Evolutionary conservation across 2,329 filamentous ascomycete genomes (phyloP), one percentile per base, ranked within the genome.

Genomic region (Acrocalymma vagum): DNA sequence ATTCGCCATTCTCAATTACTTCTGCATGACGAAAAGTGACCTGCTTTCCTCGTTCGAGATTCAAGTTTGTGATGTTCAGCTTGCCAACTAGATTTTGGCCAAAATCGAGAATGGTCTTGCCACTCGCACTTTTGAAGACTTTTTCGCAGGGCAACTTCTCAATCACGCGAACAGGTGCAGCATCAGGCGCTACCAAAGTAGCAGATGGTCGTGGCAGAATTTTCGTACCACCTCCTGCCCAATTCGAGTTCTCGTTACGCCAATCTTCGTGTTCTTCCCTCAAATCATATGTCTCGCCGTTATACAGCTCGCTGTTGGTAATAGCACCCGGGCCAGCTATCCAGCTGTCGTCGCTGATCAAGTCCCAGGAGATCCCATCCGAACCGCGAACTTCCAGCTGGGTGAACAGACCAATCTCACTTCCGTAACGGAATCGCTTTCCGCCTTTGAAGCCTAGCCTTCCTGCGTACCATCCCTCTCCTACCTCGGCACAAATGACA

Each of bases 41-140:
- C 69, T 31, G 71, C 63, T 41, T 75, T 39, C 41, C 74, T 3
- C 57, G 53, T 0, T 67, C 62, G 0, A 69, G 74, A 25, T 50
- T 50, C 2, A 76, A 55, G 1, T 28, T n/a, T n/a, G n/a, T 67
- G 9, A 82, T 50, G 0, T 64, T 62, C 1, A 82, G 39, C 49
- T 71, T 71, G 2, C 81, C 81, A 1, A 82, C 80, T 0, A 83
- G 63, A 48, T 84, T 83, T 52, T 84, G 80, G 2, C 80, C 80
- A 55, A 83, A 83, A 47, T 84, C 79, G 20, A 83, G 43, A 1
- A 82, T 62, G 0, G 65, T 74, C 51, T 78, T 78, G 4, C 77
- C 76, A 0, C 72, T 71, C 0, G 67, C 63, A 0, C 71, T 67
- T 3, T 28, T 53, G 20, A 68, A 55, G 6, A 71, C 58, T 1